Evolutionary conservation across 2,329 filamentous ascomycete species (phyloP).

Genomic region (Nemania sp.): DNA sequence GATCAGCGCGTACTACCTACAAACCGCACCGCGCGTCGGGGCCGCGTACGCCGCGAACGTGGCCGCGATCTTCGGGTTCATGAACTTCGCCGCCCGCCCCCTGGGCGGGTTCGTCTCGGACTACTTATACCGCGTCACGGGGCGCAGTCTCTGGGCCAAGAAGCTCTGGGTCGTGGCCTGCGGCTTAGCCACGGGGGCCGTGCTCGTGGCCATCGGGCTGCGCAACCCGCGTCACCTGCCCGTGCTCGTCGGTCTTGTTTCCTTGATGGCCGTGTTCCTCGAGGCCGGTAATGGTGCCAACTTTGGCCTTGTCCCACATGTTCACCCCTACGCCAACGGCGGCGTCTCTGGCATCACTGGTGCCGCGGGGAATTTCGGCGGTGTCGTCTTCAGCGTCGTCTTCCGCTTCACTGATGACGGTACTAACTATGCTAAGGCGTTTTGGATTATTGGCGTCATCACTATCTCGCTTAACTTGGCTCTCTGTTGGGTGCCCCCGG

Average conservation of each 20-base stretch:
- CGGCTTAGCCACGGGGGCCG: slow-evolving; percentile 62
- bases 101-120: slow-evolving; percentile 64
- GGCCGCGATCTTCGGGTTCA: slow-evolving; percentile 75
- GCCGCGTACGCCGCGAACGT: slow-evolving; percentile 62
- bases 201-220: slow-evolving; percentile 64
- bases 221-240: slow-evolving; percentile 63
- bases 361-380: slow-evolving; percentile 80
- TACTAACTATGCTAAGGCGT: slow-evolving; percentile 66
- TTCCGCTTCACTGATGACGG: slow-evolving; percentile 72
- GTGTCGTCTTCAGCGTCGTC: slow-evolving; percentile 80
- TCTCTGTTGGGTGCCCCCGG: slow-evolving; percentile 58
- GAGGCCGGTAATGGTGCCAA: slow-evolving; percentile 86
- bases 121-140: slow-evolving; percentile 48
- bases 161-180: slow-evolving; percentile 64
- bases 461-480: slow-evolving; percentile 69
- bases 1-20: slow-evolving; percentile 61
- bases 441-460: slow-evolving; percentile 84
- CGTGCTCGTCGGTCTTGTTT: slow-evolving; percentile 76
- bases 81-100: slow-evolving; percentile 70
- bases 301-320: slow-evolving; percentile 84
- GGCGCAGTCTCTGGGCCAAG: slow-evolving; percentile 47
- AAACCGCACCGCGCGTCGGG: slow-evolving; percentile 60
- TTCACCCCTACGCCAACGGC: slow-evolving; percentile 82
- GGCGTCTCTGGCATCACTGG: slow-evolving; percentile 76
- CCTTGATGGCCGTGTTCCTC: slow-evolving; percentile 77